Evolutionary conservation across 306 rosid genomes (phyloP).

Genomic region (Ochetophila trinervis): DNA sequence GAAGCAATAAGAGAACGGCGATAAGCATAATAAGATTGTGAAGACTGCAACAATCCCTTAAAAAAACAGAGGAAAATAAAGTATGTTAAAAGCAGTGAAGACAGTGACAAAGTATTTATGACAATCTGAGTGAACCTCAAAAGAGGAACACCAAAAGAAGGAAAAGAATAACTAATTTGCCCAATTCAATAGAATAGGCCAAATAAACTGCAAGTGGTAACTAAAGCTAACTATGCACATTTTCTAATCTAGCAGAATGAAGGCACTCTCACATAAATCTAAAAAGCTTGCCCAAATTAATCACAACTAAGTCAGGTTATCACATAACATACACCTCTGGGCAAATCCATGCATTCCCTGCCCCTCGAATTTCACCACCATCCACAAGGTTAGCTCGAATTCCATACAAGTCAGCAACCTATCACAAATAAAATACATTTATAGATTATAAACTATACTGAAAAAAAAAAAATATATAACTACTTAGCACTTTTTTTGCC

Average conservation of each 20-base stretch:
- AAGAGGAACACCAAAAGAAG: not conserved
- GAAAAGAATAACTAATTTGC: not conserved
- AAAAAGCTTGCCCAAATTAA: conserved; percentile 13
- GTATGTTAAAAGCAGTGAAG: not conserved
- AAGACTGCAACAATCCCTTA: not conserved
- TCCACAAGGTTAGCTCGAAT: conserved; percentile 88
- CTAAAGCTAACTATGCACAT: not conserved
- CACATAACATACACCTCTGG: conserved; percentile 65
- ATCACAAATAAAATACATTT: conserved; percentile 27
- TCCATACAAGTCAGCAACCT: conserved; percentile 98
- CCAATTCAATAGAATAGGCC: not conserved
- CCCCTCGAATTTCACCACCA: conserved; percentile 99
- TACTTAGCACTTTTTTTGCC: conserved; percentile 10
- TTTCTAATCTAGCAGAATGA: conserved; percentile 1
- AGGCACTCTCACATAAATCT: not conserved
- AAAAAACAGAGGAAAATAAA: no score
- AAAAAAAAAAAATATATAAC: conserved; percentile 4
- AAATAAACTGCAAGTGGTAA: not conserved
- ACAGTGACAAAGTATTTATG: not conserved
- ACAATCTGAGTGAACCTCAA: not conserved
- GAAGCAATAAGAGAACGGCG: not conserved
- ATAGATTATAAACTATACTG: conserved; percentile 22
- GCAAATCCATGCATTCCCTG: conserved; percentile 98
- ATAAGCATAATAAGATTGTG: not conserved
- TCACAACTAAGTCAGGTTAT: conserved; percentile 9